phyloP scores from a whole-genome alignment of 768 basidiomycete genomes.

The Suillus tomentosus region DNA sequence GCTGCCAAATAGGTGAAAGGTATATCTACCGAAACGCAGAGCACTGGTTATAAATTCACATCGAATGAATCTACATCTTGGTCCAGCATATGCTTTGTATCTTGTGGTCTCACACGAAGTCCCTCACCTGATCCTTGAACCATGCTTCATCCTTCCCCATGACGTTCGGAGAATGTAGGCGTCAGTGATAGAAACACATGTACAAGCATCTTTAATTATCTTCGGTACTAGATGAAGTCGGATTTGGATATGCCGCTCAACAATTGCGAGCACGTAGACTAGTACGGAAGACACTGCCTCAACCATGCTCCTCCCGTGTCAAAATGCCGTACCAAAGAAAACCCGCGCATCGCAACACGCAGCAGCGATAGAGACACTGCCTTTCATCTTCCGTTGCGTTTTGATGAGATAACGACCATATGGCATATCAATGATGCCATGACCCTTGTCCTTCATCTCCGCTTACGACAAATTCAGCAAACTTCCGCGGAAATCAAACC shows the following conservation, averaged over 20 bases:
- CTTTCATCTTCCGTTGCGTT: background rate
- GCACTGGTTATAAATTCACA: background rate
- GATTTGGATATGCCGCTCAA: background rate
- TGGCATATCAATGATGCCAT: background rate
- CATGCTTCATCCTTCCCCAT: background rate
- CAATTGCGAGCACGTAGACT: background rate
- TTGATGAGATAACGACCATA: background rate
- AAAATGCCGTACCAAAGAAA: background rate
- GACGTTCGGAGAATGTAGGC: background rate
- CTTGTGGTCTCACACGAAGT: background rate
- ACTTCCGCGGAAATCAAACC: background rate
- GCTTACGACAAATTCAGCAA: background rate
- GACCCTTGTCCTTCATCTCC: background rate
- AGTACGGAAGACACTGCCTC: background rate
- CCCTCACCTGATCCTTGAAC: background rate
- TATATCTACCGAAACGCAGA: background rate
- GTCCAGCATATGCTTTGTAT: conserved; percentile 3
- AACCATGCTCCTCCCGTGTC: background rate
- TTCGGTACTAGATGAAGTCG: background rate
- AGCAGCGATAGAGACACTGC: background rate
- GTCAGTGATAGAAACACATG: background rate
- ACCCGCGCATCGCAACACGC: background rate
- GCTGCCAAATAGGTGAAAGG: conserved; percentile 4
- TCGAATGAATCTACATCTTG: background rate
- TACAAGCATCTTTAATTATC: background rate